Base-by-base conservation (phyloP, 305 asterid genomes). In the Euphrasia arctica region DNA sequence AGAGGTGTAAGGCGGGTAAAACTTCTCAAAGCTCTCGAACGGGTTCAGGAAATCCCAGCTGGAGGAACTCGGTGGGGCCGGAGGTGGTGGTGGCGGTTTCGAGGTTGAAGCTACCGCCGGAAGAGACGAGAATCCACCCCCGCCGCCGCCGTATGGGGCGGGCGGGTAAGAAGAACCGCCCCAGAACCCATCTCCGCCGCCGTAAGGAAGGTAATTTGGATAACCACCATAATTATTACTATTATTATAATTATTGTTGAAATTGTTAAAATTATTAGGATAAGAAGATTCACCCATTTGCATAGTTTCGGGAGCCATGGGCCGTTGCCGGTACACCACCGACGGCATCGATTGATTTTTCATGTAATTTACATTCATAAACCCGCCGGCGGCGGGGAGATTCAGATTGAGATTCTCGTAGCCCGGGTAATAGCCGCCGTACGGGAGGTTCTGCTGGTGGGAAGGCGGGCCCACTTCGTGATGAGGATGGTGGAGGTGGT, bases 11-110 rank as follows among this genome's bases (percentile, higher is more conserved):
- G 94, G 65, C 0, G 82, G 83, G 52, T 93, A 90, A 63, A 58
- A 83, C 62, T 75, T 87, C 66, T 90, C 98, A 60, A 72, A 84
- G 69, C 78, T 80, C 76, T 90, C 95, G 65, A 93, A 93, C 0
- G 97, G 97, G 51, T 93, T 90, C 58, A 93, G 66, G 60, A 93
- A 93, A 74, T 93, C 99, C 99, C 99, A 93, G 57, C 83, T 63
- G 22, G 22, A 18, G 22, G 22, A 18, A 18, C 22, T 18, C 22
- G 22, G 22, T 18, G 22, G 22, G 22, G 22, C 22, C 22, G 22
- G 22, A 18, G 22, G 22, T 18, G 22, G 22, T 18, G 22, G 22
- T 18, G 22, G 22, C 22, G 22, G 22, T 18, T 18, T 18, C 22
- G 22, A 18, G 22, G 22, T 18, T 18, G 22, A 18, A 18, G 22